Evolutionary conservation across 2,329 filamentous ascomycete species (phyloP).

Genomic region (Fusarium drepaniforme): DNA sequence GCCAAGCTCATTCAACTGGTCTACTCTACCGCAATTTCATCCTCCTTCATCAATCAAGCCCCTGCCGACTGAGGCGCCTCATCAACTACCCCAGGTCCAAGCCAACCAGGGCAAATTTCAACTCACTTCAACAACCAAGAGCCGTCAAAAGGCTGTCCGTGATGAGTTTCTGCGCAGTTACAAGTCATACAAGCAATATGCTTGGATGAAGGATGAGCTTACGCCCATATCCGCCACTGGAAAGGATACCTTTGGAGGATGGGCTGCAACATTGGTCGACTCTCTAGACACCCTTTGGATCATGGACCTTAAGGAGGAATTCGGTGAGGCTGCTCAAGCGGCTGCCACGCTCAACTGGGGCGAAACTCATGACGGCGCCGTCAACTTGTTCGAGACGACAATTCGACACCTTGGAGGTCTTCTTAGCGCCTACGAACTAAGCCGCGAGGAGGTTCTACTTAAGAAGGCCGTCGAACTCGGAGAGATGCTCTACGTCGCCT

Average conservation of each 20-base stretch:
- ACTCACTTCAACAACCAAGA: slow-evolving; percentile 33
- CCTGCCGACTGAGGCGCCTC: slow-evolving; percentile 43
- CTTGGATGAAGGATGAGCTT: slow-evolving; percentile 67
- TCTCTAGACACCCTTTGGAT: slow-evolving; percentile 73
- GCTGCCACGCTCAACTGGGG: slow-evolving; percentile 65
- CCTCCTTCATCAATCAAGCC: slow-evolving; percentile 49
- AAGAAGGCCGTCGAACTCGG: slow-evolving; percentile 64
- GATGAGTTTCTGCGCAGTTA: slow-evolving; percentile 58
- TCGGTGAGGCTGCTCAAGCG: slow-evolving; percentile 64
- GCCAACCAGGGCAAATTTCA: slow-evolving; percentile 40
- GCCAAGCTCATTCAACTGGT: slow-evolving; percentile 49
- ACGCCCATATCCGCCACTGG: slow-evolving; percentile 59
- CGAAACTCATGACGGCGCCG: slow-evolving; percentile 54
- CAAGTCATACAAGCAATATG: slow-evolving; percentile 63
- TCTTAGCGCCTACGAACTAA: slow-evolving; percentile 64
- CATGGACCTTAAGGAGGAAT: slow-evolving; percentile 70
- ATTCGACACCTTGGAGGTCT: slow-evolving; percentile 66
- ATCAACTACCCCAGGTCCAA: slow-evolving; percentile 48
- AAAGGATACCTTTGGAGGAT: slow-evolving; percentile 65
- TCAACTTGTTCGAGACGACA: slow-evolving; percentile 68
- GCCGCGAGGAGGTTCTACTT: slow-evolving; percentile 57
- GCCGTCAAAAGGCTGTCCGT: slow-evolving; percentile 54
- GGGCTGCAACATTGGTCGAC: slow-evolving; percentile 72
- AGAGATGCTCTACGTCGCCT: slow-evolving; percentile 66
- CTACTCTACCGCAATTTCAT: slow-evolving; percentile 40